phyloP scores from a whole-genome alignment of 179 eudicot genomes.

The Beta lomatogona region DNA sequence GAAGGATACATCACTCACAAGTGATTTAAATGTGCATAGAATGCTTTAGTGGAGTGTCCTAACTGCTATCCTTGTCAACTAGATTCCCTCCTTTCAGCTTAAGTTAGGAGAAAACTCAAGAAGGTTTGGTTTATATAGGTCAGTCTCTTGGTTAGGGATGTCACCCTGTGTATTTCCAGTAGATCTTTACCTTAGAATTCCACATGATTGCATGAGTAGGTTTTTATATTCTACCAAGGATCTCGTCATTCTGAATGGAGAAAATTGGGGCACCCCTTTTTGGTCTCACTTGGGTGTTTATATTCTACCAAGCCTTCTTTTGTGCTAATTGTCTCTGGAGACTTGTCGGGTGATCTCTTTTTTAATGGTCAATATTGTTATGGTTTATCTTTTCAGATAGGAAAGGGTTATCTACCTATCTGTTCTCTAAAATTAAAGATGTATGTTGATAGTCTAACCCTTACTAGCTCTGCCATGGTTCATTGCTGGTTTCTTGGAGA shows the following conservation, averaged over 20 bases:
- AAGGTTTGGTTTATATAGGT: not conserved
- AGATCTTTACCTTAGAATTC: not conserved
- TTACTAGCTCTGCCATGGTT: too few relatives aligned
- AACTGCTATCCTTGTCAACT: not conserved
- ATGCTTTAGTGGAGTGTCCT: not conserved
- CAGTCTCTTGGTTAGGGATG: slow-evolving; percentile 1
- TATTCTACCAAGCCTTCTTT: too few relatives aligned
- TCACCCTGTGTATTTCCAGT: not conserved
- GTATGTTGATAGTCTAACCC: too few relatives aligned
- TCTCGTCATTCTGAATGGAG: not conserved
- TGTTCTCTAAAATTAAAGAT: not conserved
- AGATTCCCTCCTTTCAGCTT: not conserved
- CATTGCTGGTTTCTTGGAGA: too few relatives aligned
- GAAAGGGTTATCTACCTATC: not conserved
- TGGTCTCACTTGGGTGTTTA: not conserved
- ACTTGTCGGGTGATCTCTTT: not conserved
- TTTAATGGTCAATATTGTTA: not conserved
- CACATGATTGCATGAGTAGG: not conserved
- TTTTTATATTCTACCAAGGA: not conserved
- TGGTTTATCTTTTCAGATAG: not conserved
- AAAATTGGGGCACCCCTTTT: not conserved
- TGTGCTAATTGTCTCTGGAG: not conserved
- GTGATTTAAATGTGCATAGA: not conserved
- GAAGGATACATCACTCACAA: slow-evolving; percentile 1
- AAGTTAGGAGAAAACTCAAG: not conserved